Percentiles rank a stretch among this genome's conserved stretches.
Evolutionary conservation across 805 yeast species (phyloP).

Genomic region (Candida orba): DNA sequence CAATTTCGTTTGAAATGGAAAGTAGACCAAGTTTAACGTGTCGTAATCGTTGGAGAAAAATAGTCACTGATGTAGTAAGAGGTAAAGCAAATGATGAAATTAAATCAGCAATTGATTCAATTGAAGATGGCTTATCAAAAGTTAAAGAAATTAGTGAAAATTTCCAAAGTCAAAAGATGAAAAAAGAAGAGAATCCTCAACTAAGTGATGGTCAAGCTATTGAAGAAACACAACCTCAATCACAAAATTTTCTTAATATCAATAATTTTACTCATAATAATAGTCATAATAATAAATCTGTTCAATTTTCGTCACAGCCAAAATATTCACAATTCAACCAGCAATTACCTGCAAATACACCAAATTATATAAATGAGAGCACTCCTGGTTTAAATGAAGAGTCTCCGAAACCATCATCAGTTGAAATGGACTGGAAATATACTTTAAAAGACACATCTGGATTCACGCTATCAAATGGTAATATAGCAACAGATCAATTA

Average conservation of each 20-base stretch:
- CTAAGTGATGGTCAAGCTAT: neutral
- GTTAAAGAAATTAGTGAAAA: slow-evolving; percentile 20
- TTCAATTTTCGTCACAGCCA: neutral
- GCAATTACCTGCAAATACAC: slow-evolving; percentile 2
- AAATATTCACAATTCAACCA: slow-evolving; percentile 1
- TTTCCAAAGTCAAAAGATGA: slow-evolving; percentile 13
- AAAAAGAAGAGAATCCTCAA: neutral
- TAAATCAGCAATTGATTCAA: slow-evolving; percentile 50
- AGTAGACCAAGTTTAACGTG: slow-evolving; percentile 87
- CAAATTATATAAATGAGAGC: neutral
- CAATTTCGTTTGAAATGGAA: slow-evolving; percentile 60
- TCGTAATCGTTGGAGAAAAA: slow-evolving; percentile 87
- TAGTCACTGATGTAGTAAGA: slow-evolving; percentile 67
- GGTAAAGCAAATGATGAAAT: slow-evolving; percentile 53
- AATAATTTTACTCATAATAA: too few relatives aligned
- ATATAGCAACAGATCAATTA: slow-evolving; percentile 43
- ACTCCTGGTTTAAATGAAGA: slow-evolving; percentile 2
- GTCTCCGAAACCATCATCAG: slow-evolving; percentile 22
- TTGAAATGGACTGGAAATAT: slow-evolving; percentile 56
- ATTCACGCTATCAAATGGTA: slow-evolving; percentile 41
- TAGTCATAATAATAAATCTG: neutral
- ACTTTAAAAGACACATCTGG: slow-evolving; percentile 41
- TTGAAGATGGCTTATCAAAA: slow-evolving; percentile 31
- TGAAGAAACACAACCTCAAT: neutral
- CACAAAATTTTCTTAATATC: neutral